These are phyloP conservation scores for Cucurbitaria berberidis DNA, from an alignment of 2,329 filamentous ascomycete genomes.

Conservation along the genomic window DNA sequence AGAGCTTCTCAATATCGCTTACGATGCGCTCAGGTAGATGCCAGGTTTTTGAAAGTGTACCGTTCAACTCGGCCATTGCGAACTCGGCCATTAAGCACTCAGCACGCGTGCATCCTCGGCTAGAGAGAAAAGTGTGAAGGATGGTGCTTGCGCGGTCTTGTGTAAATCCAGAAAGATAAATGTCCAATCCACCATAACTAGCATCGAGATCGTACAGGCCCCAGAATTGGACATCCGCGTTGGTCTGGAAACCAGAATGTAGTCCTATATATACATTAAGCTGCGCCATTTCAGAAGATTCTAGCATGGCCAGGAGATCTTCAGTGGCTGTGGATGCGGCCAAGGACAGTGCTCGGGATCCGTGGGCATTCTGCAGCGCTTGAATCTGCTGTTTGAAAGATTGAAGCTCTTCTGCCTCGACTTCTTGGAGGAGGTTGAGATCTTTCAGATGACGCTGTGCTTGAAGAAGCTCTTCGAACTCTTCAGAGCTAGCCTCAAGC, in stretches of 20 bases:
- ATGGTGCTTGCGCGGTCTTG: slow-evolving; percentile 14
- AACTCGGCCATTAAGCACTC: slow-evolving; percentile 25
- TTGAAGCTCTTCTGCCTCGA: slow-evolving; percentile 1
- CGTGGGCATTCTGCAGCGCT: not conserved
- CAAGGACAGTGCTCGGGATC: not conserved
- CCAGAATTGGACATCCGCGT: slow-evolving; percentile 23
- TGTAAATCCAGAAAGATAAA: slow-evolving; percentile 25
- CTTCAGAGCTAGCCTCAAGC: slow-evolving; percentile 48
- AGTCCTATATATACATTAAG: slow-evolving; percentile 20
- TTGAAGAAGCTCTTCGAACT: slow-evolving; percentile 54
- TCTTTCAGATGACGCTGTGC: slow-evolving; percentile 53
- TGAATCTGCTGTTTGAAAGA: not conserved
- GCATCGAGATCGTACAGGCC: slow-evolving; percentile 22
- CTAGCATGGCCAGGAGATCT: slow-evolving; percentile 14
- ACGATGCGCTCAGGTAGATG: slow-evolving; percentile 14
- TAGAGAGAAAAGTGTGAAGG: slow-evolving; percentile 23
- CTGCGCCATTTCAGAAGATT: not conserved
- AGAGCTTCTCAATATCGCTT: slow-evolving; percentile 20
- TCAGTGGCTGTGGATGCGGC: slow-evolving; percentile 1
- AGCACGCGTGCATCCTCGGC: slow-evolving; percentile 15
- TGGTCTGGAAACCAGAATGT: slow-evolving; percentile 24
- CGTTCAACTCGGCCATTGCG: slow-evolving; percentile 6
- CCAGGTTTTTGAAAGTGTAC: not conserved
- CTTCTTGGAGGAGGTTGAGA: slow-evolving; percentile 45
- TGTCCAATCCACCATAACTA: slow-evolving; percentile 11